Conservation (phyloP, 345 rosid species). For the Litchi chinensis region DNA sequence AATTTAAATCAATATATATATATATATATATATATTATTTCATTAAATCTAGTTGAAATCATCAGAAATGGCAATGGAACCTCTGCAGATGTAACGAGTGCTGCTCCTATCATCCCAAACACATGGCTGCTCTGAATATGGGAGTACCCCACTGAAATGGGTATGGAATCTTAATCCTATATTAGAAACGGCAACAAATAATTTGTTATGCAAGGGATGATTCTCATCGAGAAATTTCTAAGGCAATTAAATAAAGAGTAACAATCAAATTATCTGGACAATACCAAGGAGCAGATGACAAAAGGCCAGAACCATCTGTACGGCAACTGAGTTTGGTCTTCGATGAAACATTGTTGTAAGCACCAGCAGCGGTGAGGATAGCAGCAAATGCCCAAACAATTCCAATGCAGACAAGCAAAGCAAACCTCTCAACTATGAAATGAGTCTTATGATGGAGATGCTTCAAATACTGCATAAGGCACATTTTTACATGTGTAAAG, state of each 20-base stretch:
- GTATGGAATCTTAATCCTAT: slow-evolving; percentile 86
- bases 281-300: slow-evolving; percentile 90
- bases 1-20: neutral
- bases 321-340: slow-evolving; percentile 80
- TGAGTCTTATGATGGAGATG: slow-evolving; percentile 29
- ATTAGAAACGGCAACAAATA: slow-evolving; percentile 21
- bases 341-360: slow-evolving; percentile 72
- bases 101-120: slow-evolving; percentile 95
- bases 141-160: slow-evolving; percentile 99
- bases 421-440: slow-evolving; percentile 74
- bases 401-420: slow-evolving; percentile 75
- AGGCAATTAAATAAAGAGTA: slow-evolving; percentile 12
- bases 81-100: slow-evolving; percentile 92
- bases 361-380: slow-evolving; percentile 87
- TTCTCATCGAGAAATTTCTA: neutral
- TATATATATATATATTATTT: too few relatives aligned
- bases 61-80: slow-evolving; percentile 33
- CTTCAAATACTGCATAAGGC: slow-evolving; percentile 66
- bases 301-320: slow-evolving; percentile 64
- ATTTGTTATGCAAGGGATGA: neutral
- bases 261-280: neutral
- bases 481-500: slow-evolving; percentile 12
- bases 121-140: slow-evolving; percentile 90
- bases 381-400: slow-evolving; percentile 93
- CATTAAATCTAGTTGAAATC: neutral